These are phyloP conservation scores for Marasmius oreades DNA, from an alignment of 1,284 basidiomycete species.

Conservation along the genomic window DNA sequence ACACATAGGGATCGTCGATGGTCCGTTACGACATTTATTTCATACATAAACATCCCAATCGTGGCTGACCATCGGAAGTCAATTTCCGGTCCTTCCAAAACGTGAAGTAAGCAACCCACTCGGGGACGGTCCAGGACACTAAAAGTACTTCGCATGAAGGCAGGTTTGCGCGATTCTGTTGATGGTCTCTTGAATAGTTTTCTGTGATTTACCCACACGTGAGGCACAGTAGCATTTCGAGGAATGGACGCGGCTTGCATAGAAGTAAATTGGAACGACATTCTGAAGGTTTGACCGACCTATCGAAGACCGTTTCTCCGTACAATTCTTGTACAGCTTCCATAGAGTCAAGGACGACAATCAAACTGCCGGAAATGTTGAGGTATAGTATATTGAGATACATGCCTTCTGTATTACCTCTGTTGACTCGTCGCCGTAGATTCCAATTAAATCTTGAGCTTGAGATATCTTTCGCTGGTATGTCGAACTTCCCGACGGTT, in stretches of 20 bases:
- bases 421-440: not conserved
- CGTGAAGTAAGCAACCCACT: too few relatives aligned
- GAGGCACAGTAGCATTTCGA: constrained; percentile 4
- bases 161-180: too few relatives aligned
- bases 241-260: constrained; percentile 7
- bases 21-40: not conserved
- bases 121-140: too few relatives aligned
- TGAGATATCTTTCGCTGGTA: too few relatives aligned
- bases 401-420: too few relatives aligned
- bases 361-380: constrained; percentile 9
- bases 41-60: not conserved
- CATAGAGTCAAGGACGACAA: constrained; percentile 13
- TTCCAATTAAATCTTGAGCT: not conserved
- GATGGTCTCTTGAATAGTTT: too few relatives aligned
- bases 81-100: too few relatives aligned
- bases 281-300: constrained; percentile 1
- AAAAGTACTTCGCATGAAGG: too few relatives aligned
- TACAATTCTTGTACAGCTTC: constrained; percentile 11
- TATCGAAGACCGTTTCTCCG: constrained; percentile 12
- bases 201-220: too few relatives aligned
- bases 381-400: constrained; percentile 12
- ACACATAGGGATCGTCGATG: not conserved
- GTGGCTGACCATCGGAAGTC: not conserved
- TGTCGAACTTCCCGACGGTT: too few relatives aligned
- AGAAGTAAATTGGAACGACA: not conserved